Evolutionary conservation across 306 rosid species (phyloP).

Genomic region (Cercis canadensis): DNA sequence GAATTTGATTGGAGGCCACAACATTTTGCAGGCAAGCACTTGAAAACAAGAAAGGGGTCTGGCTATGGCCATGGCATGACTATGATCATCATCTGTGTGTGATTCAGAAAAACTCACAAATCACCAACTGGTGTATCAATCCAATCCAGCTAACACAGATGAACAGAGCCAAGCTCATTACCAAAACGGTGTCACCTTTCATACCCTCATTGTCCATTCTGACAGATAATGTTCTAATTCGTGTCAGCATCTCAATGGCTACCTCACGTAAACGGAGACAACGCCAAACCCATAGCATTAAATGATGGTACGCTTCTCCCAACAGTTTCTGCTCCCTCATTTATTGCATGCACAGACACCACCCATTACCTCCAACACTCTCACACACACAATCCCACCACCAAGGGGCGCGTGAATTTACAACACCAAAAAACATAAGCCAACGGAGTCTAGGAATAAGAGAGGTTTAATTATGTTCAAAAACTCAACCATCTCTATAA

Average conservation of each 20-base stretch:
- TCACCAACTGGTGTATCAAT: no score
- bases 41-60: no score
- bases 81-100: no score
- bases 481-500: no score
- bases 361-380: neutral
- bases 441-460: neutral
- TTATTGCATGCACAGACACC: constrained; percentile 45
- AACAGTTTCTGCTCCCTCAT: constrained; percentile 59
- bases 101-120: no score
- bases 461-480: no score
- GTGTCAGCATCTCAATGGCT: constrained; percentile 42
- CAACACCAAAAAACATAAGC: neutral
- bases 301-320: constrained; percentile 58
- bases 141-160: neutral
- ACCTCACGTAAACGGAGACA: constrained; percentile 26
- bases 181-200: constrained; percentile 39
- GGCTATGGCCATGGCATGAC: no score
- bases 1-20: no score
- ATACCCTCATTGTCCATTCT: no score
- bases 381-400: neutral
- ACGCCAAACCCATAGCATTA: constrained; percentile 46
- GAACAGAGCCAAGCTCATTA: constrained; percentile 3
- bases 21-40: no score
- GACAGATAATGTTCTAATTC: constrained; percentile 20
- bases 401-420: constrained; percentile 8